Evolutionary conservation across 352 stramenopile genomes (phyloP), one percentile per base, ranked within the genome.

Genomic region (Phytophthora parvispora): DNA sequence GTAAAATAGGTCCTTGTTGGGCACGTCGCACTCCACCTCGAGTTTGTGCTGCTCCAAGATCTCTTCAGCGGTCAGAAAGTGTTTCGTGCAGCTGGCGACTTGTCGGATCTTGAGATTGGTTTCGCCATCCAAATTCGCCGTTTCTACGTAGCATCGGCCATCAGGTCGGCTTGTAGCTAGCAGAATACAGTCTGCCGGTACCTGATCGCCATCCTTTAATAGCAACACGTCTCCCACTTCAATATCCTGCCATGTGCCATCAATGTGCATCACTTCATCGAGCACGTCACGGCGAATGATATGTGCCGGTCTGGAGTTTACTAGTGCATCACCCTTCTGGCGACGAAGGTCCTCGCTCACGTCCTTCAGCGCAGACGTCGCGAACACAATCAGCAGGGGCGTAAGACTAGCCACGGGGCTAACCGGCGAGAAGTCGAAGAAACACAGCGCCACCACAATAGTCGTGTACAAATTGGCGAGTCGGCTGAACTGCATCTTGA

Each of bases 401-500:
- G 89, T 94, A 29, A 97, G 69, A 81, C 88, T 97, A 2, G 91
- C 86, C 13, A 92, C 79, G 6, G 91, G 91, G 40, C 83, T 92
- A 32, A 97, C 89, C 1, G 91, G 90, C 28, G 89, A 96, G 60
- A 97, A 96, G 60, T 79, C 78, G 69, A 96, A 97, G 55, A 97
- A 97, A 68, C 91, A 97, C n/a, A 97, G 64, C 60, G 81, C 86
- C 29, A 97, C 89, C 28, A 97, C 86, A 36, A 97, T 95, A 10
- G 87, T 95, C 58, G 90, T 97, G 74, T 97, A 97, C 29, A 97
- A 69, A 56, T 97, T 97, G 18, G 91, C 91, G 16, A 97, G 76
- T 49, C 91, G 87, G 61, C 87, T 96, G 72, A 97, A 97, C 72
- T 97, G 91, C 84, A 96, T 94, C 77, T 95, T 94, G 45, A 97